Evolutionary conservation across 306 rosid species (phyloP), one percentile per base, ranked within the genome.

Genomic region (Castanopsis chinensis): DNA sequence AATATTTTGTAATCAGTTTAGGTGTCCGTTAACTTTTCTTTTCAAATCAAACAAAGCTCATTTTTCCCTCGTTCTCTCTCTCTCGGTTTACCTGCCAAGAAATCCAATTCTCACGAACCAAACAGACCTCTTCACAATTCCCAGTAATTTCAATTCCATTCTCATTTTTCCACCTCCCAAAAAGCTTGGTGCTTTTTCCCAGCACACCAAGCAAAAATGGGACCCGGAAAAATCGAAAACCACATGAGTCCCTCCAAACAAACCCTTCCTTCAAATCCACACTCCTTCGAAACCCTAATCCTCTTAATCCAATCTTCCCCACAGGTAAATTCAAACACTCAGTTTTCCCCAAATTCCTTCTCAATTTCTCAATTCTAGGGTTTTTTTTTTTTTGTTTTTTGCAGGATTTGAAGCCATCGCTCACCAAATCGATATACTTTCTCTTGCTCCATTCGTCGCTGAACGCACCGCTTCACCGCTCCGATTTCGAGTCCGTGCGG

Each of bases 371-470:
- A 9, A 35, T 12, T 41, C 45, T 41, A 41, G 45, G 45, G 45
- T 7, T 75, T 30, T 30, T 20, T 49, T 20, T 4, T 2, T 35
- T n/a, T 35, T 6, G n/a, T 61, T 12, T 3, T 14, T 5, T 68
- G 5, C 72, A 85, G 91, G 88, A 77, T 78, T 13, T 78, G 17
- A 77, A 72, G 74, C 68, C 72, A 20, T 82, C 84, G 30, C 63
- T 64, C 17, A 9, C 37, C 15, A 67, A 67, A 67, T 5, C 72
- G 6, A 33, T 35, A 52, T 83, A 85, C 32, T 76, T 5, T 6
- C 45, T 82, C 15, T 84, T 83, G 65, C 79, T 81, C 25, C 68
- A 76, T 13, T 35, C 73, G 56, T 85, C 86, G 32, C 59, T 60
- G 15, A 72, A 20, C 10, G 83, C 78, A 75, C 43, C 56, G 1